Evolutionary conservation across 2,329 filamentous ascomycete species (phyloP).

Genomic region (Ophiostoma tasmaniense): DNA sequence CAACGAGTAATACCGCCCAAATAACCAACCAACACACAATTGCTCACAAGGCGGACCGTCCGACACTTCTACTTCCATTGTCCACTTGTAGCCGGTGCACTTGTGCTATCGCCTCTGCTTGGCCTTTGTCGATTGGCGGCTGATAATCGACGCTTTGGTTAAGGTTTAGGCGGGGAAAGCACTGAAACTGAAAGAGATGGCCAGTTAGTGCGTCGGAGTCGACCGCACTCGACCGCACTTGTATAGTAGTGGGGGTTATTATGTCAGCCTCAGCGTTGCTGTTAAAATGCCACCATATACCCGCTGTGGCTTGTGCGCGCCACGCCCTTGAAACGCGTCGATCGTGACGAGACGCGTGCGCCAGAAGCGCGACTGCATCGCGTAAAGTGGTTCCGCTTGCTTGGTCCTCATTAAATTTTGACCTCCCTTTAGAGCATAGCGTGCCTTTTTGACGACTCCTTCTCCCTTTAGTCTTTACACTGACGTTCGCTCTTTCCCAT

Average conservation of each 20-base stretch:
- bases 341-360: constrained; percentile 5
- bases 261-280: background rate
- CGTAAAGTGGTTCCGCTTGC: constrained; percentile 17
- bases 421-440: constrained; percentile 11
- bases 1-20: background rate
- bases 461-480: background rate
- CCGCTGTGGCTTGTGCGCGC: constrained; percentile 10
- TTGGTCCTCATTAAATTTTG: constrained; percentile 10
- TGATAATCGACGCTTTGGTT: background rate
- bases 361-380: constrained; percentile 4
- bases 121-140: background rate
- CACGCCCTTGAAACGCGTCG: constrained; percentile 11
- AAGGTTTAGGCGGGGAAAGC: background rate
- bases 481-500: constrained; percentile 7
- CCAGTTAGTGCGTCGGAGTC: background rate
- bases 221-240: background rate
- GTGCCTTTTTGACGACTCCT: constrained; percentile 13
- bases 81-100: background rate
- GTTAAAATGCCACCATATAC: background rate
- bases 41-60: background rate
- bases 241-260: background rate
- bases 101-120: background rate
- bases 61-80: background rate
- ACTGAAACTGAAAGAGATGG: background rate
- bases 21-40: background rate